Percentiles rank a stretch among this genome's conserved stretches.
These are phyloP conservation scores for Alternaria sp. DNA, from an alignment of 2,329 filamentous ascomycete genomes.

Conservation along the genomic window DNA sequence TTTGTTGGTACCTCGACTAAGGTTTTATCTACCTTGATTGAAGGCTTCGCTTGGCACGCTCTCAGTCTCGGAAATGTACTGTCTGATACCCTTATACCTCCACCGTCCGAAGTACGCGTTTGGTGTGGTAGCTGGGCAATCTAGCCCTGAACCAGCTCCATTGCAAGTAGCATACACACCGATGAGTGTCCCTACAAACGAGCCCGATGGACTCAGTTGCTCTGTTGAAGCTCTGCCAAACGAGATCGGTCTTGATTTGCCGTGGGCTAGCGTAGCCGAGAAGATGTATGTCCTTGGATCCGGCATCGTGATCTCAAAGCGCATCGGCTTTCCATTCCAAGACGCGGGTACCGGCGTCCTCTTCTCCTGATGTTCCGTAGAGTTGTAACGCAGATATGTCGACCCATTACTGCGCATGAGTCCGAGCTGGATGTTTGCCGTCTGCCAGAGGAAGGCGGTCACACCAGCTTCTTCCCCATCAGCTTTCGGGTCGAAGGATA, in stretches of 20 bases:
- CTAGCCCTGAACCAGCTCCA: constrained; percentile 40
- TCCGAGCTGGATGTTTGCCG: constrained; percentile 58
- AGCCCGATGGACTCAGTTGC: constrained; percentile 11
- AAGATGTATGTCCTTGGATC: constrained; percentile 3
- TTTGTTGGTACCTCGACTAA: not conserved
- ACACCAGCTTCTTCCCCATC: constrained; percentile 59
- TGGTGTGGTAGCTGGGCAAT: constrained; percentile 37
- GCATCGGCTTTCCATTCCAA: constrained; percentile 47
- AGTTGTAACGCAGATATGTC: constrained; percentile 52
- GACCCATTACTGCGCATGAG: constrained; percentile 21
- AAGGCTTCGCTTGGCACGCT: not conserved
- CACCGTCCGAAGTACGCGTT: constrained; percentile 58
- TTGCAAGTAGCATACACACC: constrained; percentile 62
- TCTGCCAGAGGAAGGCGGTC: constrained; percentile 59
- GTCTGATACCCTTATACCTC: constrained; percentile 47
- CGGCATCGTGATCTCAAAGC: constrained; percentile 16
- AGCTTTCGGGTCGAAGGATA: constrained; percentile 42
- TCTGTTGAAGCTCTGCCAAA: constrained; percentile 16
- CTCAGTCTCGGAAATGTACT: constrained; percentile 2
- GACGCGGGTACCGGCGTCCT: constrained; percentile 48
- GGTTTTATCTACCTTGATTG: not conserved
- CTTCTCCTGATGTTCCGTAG: constrained; percentile 41
- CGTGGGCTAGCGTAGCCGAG: not conserved
- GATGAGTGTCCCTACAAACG: constrained; percentile 54
- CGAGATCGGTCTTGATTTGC: not conserved